Conservation (phyloP, 306 rosid genomes). For the Cucumis sativus region DNA sequence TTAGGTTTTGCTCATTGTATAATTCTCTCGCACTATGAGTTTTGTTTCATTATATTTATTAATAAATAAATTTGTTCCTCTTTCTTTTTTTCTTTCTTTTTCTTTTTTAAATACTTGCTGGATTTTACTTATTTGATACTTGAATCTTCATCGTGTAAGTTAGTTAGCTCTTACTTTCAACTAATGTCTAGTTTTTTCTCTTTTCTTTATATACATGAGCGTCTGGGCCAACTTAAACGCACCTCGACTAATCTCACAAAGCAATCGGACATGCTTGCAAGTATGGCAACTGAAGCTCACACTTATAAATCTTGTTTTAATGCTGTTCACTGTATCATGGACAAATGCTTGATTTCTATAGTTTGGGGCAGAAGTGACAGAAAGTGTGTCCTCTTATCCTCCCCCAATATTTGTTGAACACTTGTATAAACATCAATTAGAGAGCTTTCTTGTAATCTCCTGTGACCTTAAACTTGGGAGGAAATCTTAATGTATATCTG, state of each 20-base stretch:
- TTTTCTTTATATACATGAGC: too few species aligned
- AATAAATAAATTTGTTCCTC: too few species aligned
- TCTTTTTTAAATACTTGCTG: too few species aligned
- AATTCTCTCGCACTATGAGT: too few species aligned
- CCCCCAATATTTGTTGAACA: not conserved
- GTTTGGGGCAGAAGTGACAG: not conserved
- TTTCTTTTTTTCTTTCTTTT: too few species aligned
- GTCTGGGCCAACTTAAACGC: too few species aligned
- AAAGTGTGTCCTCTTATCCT: not conserved
- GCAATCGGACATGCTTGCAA: not conserved
- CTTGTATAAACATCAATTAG: not conserved
- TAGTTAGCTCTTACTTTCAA: not conserved
- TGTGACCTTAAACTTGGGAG: not conserved
- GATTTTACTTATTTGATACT: not conserved
- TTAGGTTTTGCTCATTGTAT: too few species aligned
- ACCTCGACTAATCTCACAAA: not conserved
- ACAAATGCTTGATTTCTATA: not conserved
- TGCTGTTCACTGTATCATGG: not conserved
- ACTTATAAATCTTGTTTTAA: not conserved
- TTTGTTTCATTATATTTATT: too few species aligned
- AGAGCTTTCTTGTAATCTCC: not conserved
- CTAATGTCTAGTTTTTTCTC: not conserved
- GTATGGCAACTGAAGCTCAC: not conserved
- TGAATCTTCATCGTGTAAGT: not conserved
- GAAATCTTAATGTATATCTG: not conserved